phyloP scores from a whole-genome alignment of 2,329 filamentous ascomycete species.

The Cladophialophora yegresii region DNA sequence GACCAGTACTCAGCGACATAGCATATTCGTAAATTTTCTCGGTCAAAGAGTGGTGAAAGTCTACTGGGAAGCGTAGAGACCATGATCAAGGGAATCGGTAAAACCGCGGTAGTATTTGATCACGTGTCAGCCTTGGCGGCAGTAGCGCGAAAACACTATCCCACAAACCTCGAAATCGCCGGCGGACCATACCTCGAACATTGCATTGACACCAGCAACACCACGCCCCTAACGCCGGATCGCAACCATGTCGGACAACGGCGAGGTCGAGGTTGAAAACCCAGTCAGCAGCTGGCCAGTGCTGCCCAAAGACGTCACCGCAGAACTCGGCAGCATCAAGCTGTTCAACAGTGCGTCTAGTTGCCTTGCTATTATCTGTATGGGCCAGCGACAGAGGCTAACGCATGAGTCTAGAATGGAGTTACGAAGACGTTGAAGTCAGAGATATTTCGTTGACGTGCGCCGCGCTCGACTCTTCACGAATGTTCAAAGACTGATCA shows the following conservation, averaged over 20 bases:
- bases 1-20: too few species aligned
- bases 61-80: too few species aligned
- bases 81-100: too few species aligned
- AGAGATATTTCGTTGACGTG: conserved; percentile 99
- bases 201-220: conserved; percentile 12
- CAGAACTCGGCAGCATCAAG: conserved; percentile 90
- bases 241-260: conserved; percentile 45
- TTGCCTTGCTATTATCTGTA: not conserved
- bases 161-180: conserved; percentile 20
- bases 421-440: conserved; percentile 99
- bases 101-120: accelerated
- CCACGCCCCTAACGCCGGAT: conserved; percentile 9
- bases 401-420: conserved; percentile 56
- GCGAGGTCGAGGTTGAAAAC: conserved; percentile 90
- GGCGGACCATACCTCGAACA: conserved; percentile 5
- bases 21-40: not conserved
- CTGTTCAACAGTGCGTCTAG: conserved; percentile 79
- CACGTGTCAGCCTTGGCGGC: conserved; percentile 14
- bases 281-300: conserved; percentile 66
- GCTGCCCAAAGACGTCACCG: conserved; percentile 88
- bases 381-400: not conserved
- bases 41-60: not conserved
- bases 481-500: conserved; percentile 15
- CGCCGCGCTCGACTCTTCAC: conserved; percentile 51
- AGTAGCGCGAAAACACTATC: conserved; percentile 20